phyloP scores from a whole-genome alignment of 768 basidiomycete species.

The Leccinum subtestaceum region DNA sequence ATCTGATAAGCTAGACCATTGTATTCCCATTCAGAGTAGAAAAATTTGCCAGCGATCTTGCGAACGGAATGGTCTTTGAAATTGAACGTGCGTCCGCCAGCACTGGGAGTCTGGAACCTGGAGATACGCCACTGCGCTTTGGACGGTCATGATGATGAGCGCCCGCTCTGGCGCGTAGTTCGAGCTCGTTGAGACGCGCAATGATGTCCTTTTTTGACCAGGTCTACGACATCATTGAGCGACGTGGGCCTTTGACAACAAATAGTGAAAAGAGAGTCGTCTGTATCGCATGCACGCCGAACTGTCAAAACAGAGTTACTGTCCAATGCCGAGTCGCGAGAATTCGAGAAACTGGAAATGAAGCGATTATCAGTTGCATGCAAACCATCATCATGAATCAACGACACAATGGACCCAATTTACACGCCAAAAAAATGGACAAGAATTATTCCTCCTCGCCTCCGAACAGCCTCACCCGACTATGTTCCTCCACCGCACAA shows the following conservation, averaged over 20 bases:
- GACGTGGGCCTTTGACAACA: constrained; percentile 30
- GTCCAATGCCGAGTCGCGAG: neutral
- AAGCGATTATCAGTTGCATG: too few relatives aligned
- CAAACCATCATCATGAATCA: too few relatives aligned
- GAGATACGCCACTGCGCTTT: constrained; percentile 13
- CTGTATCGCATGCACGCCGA: constrained; percentile 28
- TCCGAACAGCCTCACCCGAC: too few relatives aligned
- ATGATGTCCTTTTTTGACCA: constrained; percentile 73
- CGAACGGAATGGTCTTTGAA: constrained; percentile 69
- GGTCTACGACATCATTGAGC: constrained; percentile 41
- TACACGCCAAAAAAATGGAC: neutral
- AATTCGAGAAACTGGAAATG: neutral
- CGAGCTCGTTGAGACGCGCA: constrained; percentile 56
- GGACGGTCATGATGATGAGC: constrained; percentile 11
- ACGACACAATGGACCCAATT: too few relatives aligned
- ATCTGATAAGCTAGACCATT: constrained; percentile 81
- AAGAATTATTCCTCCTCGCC: too few relatives aligned
- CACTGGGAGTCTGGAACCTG: neutral
- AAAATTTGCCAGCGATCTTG: constrained; percentile 92
- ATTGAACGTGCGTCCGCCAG: constrained; percentile 47
- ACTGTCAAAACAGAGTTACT: too few relatives aligned
- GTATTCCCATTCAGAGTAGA: constrained; percentile 91
- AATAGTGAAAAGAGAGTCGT: constrained; percentile 29
- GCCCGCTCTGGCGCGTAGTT: constrained; percentile 28
- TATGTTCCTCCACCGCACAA: too few relatives aligned